Evolutionary conservation across 768 basidiomycete species (phyloP).

Genomic region (Tremella fuciformis): DNA sequence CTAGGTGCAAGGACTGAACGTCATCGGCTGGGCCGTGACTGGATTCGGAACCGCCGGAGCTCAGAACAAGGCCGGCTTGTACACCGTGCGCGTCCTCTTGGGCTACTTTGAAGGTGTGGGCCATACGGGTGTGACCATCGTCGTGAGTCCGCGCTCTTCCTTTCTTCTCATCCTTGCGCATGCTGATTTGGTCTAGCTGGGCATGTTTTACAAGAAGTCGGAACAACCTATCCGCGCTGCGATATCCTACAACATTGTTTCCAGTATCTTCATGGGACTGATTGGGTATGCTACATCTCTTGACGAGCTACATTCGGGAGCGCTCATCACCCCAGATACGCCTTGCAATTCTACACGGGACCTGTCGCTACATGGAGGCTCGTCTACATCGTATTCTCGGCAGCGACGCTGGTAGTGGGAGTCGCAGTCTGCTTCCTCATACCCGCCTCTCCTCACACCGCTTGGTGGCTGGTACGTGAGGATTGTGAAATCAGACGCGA

Average conservation of each 20-base stretch:
- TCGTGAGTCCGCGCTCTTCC: too few species aligned
- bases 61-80: not conserved
- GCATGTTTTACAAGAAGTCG: too few species aligned
- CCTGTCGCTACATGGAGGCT: constrained; percentile 21
- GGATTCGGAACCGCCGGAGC: too few species aligned
- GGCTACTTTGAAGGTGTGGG: not conserved
- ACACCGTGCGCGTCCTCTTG: not conserved
- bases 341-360: not conserved
- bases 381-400: constrained; percentile 34
- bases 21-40: too few species aligned
- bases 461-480: constrained; percentile 36
- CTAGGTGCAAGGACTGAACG: too few species aligned
- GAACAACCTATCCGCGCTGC: constrained; percentile 15
- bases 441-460: constrained; percentile 28
- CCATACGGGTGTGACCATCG: too few species aligned
- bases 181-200: too few species aligned
- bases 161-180: too few species aligned
- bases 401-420: constrained; percentile 27
- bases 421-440: constrained; percentile 28
- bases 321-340: too few species aligned
- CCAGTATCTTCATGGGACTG: constrained; percentile 35
- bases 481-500: not conserved
- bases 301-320: too few species aligned
- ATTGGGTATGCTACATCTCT: too few species aligned
- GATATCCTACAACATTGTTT: constrained; percentile 37